Conservation (phyloP, 2,329 filamentous ascomycete species). For the Calonectria montana region DNA sequence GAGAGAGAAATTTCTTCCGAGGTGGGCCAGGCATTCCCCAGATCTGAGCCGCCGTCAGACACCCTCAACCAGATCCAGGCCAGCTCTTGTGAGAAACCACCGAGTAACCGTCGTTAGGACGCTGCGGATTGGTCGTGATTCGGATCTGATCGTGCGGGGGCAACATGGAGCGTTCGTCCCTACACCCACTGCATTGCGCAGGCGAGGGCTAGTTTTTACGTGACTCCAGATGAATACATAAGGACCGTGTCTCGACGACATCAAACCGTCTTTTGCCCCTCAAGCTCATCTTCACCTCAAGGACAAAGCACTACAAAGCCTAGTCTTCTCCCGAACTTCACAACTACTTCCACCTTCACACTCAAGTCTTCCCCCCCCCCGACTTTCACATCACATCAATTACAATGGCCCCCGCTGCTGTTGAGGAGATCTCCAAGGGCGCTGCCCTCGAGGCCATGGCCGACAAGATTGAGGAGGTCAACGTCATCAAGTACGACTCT, state of each 20-base stretch:
- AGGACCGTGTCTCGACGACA: conserved; percentile 17
- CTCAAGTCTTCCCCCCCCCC: not conserved
- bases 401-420: conserved; percentile 42
- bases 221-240: conserved; percentile 20
- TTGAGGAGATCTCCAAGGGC: conserved; percentile 40
- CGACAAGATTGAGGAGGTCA: conserved; percentile 63
- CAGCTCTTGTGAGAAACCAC: conserved; percentile 32
- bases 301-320: not conserved
- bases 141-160: conserved; percentile 32
- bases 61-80: conserved; percentile 25
- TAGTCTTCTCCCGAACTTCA: not conserved
- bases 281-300: conserved; percentile 29
- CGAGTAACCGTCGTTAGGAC: conserved; percentile 32
- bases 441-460: conserved; percentile 60
- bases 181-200: conserved; percentile 14
- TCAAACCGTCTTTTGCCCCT: conserved; percentile 1
- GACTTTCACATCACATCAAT: conserved; percentile 27
- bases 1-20: conserved; percentile 38
- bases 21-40: conserved; percentile 33
- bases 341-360: not conserved
- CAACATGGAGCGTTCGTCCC: conserved; percentile 25
- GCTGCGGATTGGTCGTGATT: conserved; percentile 38
- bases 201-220: conserved; percentile 22
- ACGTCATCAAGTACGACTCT: conserved; percentile 61
- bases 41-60: conserved; percentile 32